These are phyloP conservation scores for Pterulicium gracile DNA, from an alignment of 1,284 basidiomycete species.

Conservation along the genomic window DNA sequence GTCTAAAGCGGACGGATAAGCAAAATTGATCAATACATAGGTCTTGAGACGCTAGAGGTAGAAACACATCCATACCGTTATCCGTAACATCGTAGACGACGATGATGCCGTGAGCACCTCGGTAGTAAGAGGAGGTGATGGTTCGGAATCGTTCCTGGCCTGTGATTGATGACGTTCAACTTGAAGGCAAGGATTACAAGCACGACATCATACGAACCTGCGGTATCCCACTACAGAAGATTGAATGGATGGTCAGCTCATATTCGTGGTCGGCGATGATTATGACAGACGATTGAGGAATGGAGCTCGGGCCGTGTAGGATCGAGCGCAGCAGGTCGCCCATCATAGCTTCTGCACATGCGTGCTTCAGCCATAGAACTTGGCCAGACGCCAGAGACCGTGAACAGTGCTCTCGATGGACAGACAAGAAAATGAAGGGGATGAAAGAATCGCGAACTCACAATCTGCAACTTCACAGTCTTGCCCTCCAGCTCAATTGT, in stretches of 20 bases:
- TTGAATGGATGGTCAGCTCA: constrained; percentile 13
- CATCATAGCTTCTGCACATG: too few species aligned
- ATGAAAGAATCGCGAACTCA: constrained; percentile 35
- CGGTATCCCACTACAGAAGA: constrained; percentile 82
- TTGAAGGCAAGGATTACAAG: background rate
- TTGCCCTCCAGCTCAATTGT: constrained; percentile 99
- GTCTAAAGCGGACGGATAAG: constrained; percentile 36
- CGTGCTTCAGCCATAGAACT: too few species aligned
- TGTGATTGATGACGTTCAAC: constrained; percentile 16
- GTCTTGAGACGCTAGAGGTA: constrained; percentile 5
- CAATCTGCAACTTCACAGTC: constrained; percentile 98
- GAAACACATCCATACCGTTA: constrained; percentile 54
- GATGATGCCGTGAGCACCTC: constrained; percentile 94
- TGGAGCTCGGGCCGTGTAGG: too few species aligned
- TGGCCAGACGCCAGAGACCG: too few species aligned
- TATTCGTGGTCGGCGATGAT: too few species aligned
- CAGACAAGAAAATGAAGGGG: constrained; percentile 3
- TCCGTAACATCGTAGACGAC: constrained; percentile 99
- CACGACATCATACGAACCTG: constrained; percentile 25
- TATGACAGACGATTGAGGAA: too few species aligned
- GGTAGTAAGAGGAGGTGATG: constrained; percentile 95
- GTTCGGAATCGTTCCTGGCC: constrained; percentile 97
- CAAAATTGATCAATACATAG: constrained; percentile 9
- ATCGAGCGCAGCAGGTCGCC: too few species aligned
- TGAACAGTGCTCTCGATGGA: too few species aligned